phyloP scores from a whole-genome alignment of 371 early-diverging fungal species.

The Apophysomyces elegans region DNA sequence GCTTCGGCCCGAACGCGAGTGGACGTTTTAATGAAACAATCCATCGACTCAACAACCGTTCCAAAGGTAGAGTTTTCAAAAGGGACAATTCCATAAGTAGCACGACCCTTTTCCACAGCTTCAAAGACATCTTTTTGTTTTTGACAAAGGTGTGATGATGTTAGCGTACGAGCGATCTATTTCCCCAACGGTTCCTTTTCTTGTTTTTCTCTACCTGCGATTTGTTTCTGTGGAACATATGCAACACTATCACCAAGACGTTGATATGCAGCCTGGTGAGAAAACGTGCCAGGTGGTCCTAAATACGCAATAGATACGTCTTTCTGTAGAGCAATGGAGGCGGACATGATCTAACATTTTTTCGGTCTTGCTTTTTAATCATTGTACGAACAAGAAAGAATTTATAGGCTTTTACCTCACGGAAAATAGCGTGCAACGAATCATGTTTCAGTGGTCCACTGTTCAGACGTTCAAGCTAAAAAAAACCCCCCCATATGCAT shows the following conservation, averaged over 20 bases:
- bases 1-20: slow-evolving; percentile 67
- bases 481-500: no score
- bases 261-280: slow-evolving; percentile 87
- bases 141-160: no score
- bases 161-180: not conserved
- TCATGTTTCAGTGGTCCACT: slow-evolving; percentile 80
- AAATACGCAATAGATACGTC: slow-evolving; percentile 86
- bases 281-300: slow-evolving; percentile 93
- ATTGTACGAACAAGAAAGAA: not conserved
- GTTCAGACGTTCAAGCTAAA: slow-evolving; percentile 65
- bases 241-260: slow-evolving; percentile 82
- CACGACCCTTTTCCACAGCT: slow-evolving; percentile 77
- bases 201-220: slow-evolving; percentile 43
- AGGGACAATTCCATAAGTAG: slow-evolving; percentile 92
- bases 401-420: slow-evolving; percentile 55
- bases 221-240: slow-evolving; percentile 72
- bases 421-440: slow-evolving; percentile 81
- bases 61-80: slow-evolving; percentile 95
- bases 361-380: not conserved
- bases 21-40: slow-evolving; percentile 67
- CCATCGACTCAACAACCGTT: slow-evolving; percentile 83
- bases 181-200: not conserved
- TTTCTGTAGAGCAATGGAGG: slow-evolving; percentile 84
- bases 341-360: slow-evolving; percentile 77
- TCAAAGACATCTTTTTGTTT: slow-evolving; percentile 68